A percentile compares a stretch with the other conserved stretches of the same genome.
Evolutionary conservation across 306 rosid species (phyloP).

Genomic region (Alnus rubra): DNA sequence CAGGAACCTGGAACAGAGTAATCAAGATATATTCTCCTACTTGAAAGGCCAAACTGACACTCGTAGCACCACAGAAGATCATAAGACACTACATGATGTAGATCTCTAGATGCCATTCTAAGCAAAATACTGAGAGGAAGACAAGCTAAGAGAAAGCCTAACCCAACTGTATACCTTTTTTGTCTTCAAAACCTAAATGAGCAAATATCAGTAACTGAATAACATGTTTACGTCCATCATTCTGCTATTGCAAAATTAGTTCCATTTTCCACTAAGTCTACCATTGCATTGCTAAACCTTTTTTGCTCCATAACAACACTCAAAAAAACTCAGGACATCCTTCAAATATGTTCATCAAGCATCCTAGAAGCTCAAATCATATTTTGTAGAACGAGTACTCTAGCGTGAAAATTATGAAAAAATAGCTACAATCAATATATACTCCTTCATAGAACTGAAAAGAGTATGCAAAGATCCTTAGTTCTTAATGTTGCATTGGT

Average conservation of each 20-base stretch:
- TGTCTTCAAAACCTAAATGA: background rate
- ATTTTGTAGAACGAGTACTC: background rate
- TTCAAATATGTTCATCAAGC: background rate
- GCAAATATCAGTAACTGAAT: background rate
- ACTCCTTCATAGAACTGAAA: background rate
- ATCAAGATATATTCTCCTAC: slow-evolving; percentile 5
- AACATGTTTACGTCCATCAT: slow-evolving; percentile 1
- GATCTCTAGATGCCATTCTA: background rate
- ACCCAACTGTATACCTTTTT: background rate
- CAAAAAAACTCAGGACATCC: background rate
- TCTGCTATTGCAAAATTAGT: background rate
- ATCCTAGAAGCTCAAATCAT: background rate
- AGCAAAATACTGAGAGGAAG: background rate
- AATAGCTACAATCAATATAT: background rate
- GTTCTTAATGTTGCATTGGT: background rate
- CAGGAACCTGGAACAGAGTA: slow-evolving; percentile 72
- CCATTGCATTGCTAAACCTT: background rate
- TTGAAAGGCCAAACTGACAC: slow-evolving; percentile 21
- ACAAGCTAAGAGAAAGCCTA: background rate
- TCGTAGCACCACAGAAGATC: background rate
- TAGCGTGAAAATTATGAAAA: slow-evolving; percentile 6
- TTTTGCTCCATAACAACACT: slow-evolving; percentile 3
- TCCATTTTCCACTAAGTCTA: background rate
- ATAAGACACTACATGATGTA: background rate
- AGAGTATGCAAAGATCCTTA: background rate